Conservation (phyloP, 148 eudicot species). For the Hydrangea macrophylla region DNA sequence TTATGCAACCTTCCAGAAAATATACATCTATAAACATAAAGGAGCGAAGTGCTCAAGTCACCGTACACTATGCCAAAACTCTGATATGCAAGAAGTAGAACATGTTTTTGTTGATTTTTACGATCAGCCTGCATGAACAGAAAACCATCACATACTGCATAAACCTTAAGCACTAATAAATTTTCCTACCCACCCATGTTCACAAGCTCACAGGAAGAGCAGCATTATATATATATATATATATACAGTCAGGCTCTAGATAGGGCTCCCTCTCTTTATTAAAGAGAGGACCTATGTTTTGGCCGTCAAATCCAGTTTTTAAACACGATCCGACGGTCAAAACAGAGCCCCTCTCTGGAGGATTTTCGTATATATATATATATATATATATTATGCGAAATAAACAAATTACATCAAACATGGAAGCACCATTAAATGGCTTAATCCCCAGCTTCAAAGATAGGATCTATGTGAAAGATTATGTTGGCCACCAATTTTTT, state of each 20-base stretch:
- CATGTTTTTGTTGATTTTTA: conserved; percentile 20
- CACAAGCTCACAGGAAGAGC: neutral
- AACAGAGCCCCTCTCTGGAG: too few species aligned
- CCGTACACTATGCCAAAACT: conserved; percentile 56
- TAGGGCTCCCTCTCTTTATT: too few species aligned
- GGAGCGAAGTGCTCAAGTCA: conserved; percentile 45
- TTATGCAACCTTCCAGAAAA: conserved; percentile 32
- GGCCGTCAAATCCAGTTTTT: too few species aligned
- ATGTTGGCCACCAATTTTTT: too few species aligned
- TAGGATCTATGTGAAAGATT: too few species aligned
- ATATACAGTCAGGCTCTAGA: too few species aligned
- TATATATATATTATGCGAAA: neutral
- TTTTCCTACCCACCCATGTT: neutral
- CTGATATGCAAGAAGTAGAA: conserved; percentile 43
- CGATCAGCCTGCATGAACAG: conserved; percentile 27
- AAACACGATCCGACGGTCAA: too few species aligned
- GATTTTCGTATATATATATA: too few species aligned
- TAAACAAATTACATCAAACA: neutral
- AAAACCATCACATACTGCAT: neutral
- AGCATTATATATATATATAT: too few species aligned
- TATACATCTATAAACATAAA: conserved; percentile 45
- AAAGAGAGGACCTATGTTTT: too few species aligned
- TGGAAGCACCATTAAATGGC: neutral
- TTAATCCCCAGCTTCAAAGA: too few species aligned
- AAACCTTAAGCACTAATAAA: neutral